Evolutionary conservation across 73 alveolate species (phyloP), one percentile per base, ranked within the genome.

Genomic region (Tetrahymena borealis): DNA sequence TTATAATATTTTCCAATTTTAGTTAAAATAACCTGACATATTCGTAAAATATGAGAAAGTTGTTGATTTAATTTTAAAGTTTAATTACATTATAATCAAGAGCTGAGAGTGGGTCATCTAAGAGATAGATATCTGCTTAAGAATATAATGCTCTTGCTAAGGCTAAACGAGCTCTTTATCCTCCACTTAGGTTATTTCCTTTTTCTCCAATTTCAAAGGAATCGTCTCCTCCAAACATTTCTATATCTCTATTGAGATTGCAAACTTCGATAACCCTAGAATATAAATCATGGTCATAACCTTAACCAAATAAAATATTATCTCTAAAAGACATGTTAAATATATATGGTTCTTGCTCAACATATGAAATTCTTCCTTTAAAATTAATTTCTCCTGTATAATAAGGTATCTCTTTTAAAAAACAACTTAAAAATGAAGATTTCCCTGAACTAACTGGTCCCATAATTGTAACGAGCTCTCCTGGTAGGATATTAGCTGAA

Each of bases 111-210:
- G 98, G 97, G 91, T 97, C 99, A 94, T 97, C 99, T 91, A 97
- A 93, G 37, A 97, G 93, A 96, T 95, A 93, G 36, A 97, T 78
- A 85, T 97, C 99, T 31, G 98, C 98, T 78, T 92, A 91, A 32
- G 98, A 94, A 94, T 98, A 98, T 39, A 98, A 96, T 16, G 99
- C 99, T 91, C 99, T 95, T 12, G 99, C 99, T 13, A 98, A 92
- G 41, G 98, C 92, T 5, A 98, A 96, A 95, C 99, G 96, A 33
- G 99, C 99, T 91, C 97, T 98, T 90, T 98, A 98, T 0, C 99
- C 99, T 24, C 99, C 99, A n/a, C 97, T 93, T 60, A 96, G 90
- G 91, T 96, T 96, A 3, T 95, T 94, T 12, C 98, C 98, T 92
- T 93, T 96, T 92, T 96, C 97, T 37, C 98, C 98, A 85, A 96